Evolutionary conservation across 108 stramenopile species (phyloP).

Genomic region (Phaeodactylum tricornutum): DNA sequence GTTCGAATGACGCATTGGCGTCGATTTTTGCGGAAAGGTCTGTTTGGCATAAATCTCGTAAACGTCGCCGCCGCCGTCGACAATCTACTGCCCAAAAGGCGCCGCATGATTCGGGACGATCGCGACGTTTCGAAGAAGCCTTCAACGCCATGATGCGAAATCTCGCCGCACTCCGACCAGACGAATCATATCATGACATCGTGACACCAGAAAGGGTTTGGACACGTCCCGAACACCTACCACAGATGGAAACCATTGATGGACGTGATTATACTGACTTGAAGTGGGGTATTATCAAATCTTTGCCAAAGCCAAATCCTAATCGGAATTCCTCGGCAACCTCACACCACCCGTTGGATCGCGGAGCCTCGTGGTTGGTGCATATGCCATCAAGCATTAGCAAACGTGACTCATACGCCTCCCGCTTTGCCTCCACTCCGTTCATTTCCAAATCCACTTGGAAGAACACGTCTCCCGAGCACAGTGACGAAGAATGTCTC

Average conservation of each 20-base stretch:
- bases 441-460: too few relatives aligned
- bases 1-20: constrained; percentile 11
- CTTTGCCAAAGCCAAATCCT: too few relatives aligned
- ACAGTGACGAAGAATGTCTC: too few relatives aligned
- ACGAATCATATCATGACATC: constrained; percentile 15
- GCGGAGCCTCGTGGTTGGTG: constrained; percentile 61
- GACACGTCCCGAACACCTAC: constrained; percentile 42
- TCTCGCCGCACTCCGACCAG: constrained; percentile 17
- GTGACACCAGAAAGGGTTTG: constrained; percentile 51
- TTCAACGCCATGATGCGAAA: constrained; percentile 65
- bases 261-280: constrained; percentile 39
- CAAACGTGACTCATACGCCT: too few relatives aligned
- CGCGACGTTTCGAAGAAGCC: constrained; percentile 66
- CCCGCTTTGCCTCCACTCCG: too few relatives aligned
- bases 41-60: constrained; percentile 14
- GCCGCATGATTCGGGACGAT: constrained; percentile 13
- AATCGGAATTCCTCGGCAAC: too few relatives aligned
- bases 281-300: constrained; percentile 33
- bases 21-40: constrained; percentile 10
- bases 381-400: too few relatives aligned
- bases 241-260: constrained; percentile 29
- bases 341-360: too few relatives aligned
- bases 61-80: constrained; percentile 14
- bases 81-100: not conserved
- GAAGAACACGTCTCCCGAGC: too few relatives aligned